These are phyloP conservation scores for Strobilomyces echinocephalus DNA, from an alignment of 768 basidiomycete genomes.

Conservation along the genomic window DNA sequence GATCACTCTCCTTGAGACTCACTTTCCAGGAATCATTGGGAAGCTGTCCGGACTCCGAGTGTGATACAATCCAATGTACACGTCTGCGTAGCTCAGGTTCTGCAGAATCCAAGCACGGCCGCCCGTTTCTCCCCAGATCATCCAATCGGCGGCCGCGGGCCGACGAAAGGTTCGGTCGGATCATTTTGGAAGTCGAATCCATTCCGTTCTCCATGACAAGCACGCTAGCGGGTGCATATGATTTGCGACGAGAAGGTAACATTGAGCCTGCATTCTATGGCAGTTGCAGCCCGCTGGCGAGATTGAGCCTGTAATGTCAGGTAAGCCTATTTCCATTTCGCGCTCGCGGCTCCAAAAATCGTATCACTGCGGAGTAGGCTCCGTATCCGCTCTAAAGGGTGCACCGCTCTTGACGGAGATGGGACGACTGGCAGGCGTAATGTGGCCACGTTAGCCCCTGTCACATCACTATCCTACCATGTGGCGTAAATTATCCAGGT, in stretches of 20 bases:
- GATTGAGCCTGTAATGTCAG: neutral
- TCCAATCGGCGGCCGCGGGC: neutral
- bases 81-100: neutral
- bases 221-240: neutral
- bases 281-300: neutral
- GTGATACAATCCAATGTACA: neutral
- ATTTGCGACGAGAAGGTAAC: conserved; percentile 6
- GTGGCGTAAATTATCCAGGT: conserved; percentile 7
- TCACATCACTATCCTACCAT: conserved; percentile 4
- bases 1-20: conserved; percentile 6
- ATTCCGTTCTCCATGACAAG: conserved; percentile 2
- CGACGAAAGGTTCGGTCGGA: conserved; percentile 18
- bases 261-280: conserved; percentile 10
- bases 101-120: neutral
- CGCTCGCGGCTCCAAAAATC: neutral
- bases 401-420: conserved; percentile 8
- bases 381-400: conserved; percentile 1
- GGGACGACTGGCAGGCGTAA: neutral
- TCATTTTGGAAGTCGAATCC: conserved; percentile 6
- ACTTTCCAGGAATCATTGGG: conserved; percentile 16
- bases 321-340: conserved; percentile 7
- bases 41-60: neutral
- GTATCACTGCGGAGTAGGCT: conserved; percentile 9
- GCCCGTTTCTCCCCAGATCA: neutral
- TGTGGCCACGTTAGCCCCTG: conserved; percentile 7